A percentile compares a stretch with the other conserved stretches of the same genome.
Conservation (phyloP, 345 rosid species). For the Eucalyptus sp. region DNA sequence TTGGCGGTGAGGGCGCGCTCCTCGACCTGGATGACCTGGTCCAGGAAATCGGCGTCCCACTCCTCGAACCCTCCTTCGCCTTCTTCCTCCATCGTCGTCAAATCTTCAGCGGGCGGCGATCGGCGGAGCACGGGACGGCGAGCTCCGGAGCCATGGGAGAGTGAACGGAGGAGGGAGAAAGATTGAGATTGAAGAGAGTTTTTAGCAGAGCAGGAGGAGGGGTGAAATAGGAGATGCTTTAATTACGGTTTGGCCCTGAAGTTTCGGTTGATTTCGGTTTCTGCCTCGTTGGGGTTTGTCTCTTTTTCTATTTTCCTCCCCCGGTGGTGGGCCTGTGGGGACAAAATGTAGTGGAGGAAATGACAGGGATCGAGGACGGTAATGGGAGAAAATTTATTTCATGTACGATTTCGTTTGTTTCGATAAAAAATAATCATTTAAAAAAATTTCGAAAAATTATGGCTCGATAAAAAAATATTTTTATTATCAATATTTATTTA, state of each 20-base stretch:
- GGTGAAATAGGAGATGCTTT: neutral
- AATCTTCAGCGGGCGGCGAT: neutral
- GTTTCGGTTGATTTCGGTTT: neutral
- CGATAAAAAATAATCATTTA: too few relatives aligned
- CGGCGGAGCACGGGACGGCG: neutral
- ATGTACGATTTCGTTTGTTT: neutral
- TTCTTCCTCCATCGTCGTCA: neutral
- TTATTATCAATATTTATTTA: too few relatives aligned
- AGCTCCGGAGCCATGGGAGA: neutral
- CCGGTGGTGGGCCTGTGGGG: neutral
- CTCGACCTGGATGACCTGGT: constrained; percentile 25
- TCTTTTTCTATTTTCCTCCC: neutral
- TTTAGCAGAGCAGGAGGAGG: neutral
- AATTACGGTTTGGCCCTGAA: neutral
- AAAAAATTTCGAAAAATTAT: too few relatives aligned
- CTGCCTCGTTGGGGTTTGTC: accelerated
- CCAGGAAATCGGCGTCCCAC: constrained; percentile 53
- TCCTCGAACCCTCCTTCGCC: constrained; percentile 26
- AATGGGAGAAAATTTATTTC: neutral
- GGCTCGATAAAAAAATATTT: too few relatives aligned
- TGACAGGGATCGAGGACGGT: neutral
- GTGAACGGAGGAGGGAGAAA: neutral
- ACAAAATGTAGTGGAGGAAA: neutral
- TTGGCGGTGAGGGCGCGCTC: constrained; percentile 17
- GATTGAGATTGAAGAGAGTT: neutral